phyloP scores from a whole-genome alignment of 495 filamentous ascomycete species.

The Aspergillus diversus region DNA sequence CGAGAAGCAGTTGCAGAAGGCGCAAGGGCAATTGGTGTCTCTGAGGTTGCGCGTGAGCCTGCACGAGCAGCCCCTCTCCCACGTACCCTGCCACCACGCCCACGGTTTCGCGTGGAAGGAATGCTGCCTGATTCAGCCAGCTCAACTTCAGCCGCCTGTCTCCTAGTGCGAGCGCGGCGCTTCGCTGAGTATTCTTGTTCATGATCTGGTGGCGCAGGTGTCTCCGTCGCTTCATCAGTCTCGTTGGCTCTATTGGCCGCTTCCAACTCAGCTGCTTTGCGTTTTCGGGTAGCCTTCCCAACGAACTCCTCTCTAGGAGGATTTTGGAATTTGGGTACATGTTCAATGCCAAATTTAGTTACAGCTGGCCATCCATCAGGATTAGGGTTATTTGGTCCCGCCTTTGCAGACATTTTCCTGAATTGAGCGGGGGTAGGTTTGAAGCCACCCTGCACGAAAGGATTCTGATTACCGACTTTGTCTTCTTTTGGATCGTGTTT shows the following conservation, averaged over 20 bases:
- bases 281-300: slow-evolving; percentile 52
- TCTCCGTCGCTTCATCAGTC: slow-evolving; percentile 34
- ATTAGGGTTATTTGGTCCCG: slow-evolving; percentile 38
- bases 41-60: slow-evolving; percentile 30
- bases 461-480: slow-evolving; percentile 36
- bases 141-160: slow-evolving; percentile 30
- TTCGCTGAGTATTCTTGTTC: slow-evolving; percentile 38
- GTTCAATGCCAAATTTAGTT: slow-evolving; percentile 38
- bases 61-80: slow-evolving; percentile 53
- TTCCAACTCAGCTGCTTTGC: slow-evolving; percentile 48
- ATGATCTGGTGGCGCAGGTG: slow-evolving; percentile 34
- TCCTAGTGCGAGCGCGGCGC: slow-evolving; percentile 42
- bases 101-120: slow-evolving; percentile 31
- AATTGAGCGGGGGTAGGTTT: slow-evolving; percentile 46
- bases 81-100: slow-evolving; percentile 52
- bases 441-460: slow-evolving; percentile 50
- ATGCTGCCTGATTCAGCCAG: slow-evolving; percentile 20
- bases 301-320: slow-evolving; percentile 55
- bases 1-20: slow-evolving; percentile 9
- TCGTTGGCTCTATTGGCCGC: slow-evolving; percentile 33
- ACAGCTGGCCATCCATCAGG: slow-evolving; percentile 44
- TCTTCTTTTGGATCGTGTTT: slow-evolving; percentile 40
- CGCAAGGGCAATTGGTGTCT: slow-evolving; percentile 24
- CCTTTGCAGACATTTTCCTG: slow-evolving; percentile 44
- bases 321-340: slow-evolving; percentile 48